Percentiles rank a stretch among this genome's conserved stretches.
These are phyloP conservation scores for Protomyces macrosporus DNA, from an alignment of 1,139 yeast genomes.

Conservation along the genomic window DNA sequence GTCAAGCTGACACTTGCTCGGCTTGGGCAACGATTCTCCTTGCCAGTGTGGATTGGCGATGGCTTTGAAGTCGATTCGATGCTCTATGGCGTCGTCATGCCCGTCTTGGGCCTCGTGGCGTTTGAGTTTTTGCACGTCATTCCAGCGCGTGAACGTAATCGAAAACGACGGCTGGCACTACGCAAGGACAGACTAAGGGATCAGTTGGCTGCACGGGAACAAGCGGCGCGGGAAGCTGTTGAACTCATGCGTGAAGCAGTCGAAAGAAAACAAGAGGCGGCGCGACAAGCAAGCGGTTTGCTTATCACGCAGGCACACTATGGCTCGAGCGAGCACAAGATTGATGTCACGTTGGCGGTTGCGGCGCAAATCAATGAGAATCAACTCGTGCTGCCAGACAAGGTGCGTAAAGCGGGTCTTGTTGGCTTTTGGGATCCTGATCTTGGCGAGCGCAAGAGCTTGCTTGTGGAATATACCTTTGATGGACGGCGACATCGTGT, in stretches of 20 bases:
- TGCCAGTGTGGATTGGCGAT: slow-evolving; percentile 25
- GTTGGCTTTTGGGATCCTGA: slow-evolving; percentile 29
- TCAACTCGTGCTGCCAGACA: slow-evolving; percentile 19
- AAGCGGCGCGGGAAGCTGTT: slow-evolving; percentile 12
- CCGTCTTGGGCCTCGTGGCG: slow-evolving; percentile 18
- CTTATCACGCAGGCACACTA: slow-evolving; percentile 1
- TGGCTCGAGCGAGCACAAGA: slow-evolving; percentile 11
- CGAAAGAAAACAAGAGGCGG: slow-evolving; percentile 13
- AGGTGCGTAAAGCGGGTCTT: slow-evolving; percentile 6
- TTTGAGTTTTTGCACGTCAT: slow-evolving; percentile 19
- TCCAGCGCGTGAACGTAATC: slow-evolving; percentile 10
- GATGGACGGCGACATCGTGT: slow-evolving; percentile 24
- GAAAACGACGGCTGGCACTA: neutral
- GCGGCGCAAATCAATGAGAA: slow-evolving; percentile 26
- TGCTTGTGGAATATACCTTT: slow-evolving; percentile 21
- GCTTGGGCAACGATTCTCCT: slow-evolving; percentile 21
- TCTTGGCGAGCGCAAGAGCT: slow-evolving; percentile 26
- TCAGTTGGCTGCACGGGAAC: slow-evolving; percentile 16
- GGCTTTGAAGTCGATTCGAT: slow-evolving; percentile 18
- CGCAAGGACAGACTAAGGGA: slow-evolving; percentile 5
- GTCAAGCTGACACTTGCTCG: slow-evolving; percentile 22
- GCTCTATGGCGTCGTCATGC: slow-evolving; percentile 24
- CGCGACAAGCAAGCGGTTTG: slow-evolving; percentile 2
- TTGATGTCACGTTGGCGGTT: slow-evolving; percentile 27
- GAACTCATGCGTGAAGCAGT: slow-evolving; percentile 17